A percentile compares a stretch with the other conserved stretches of the same genome.
Conservation (phyloP, 2,329 filamentous ascomycete genomes). For the Venturiaceae sp. region DNA sequence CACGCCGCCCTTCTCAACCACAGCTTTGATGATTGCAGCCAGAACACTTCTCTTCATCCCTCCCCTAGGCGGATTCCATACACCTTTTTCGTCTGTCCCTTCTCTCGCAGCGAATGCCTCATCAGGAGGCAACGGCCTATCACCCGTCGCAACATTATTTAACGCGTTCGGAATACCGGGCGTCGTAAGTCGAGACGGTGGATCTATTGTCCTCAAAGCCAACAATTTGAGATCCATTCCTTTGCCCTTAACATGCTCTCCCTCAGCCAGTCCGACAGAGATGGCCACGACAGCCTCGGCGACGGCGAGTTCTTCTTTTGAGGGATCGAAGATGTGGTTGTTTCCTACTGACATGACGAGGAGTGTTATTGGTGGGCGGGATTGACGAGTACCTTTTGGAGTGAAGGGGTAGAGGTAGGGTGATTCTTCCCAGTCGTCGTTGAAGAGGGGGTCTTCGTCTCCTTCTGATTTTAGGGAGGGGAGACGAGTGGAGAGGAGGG, state of each 20-base stretch:
- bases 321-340: conserved; percentile 91
- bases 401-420: conserved; percentile 62
- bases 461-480: conserved; percentile 78
- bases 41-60: conserved; percentile 70
- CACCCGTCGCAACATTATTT: conserved; percentile 34
- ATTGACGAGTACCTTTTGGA: conserved; percentile 13
- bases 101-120: conserved; percentile 39
- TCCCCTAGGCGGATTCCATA: conserved; percentile 80
- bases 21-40: conserved; percentile 64
- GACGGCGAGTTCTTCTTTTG: conserved; percentile 82
- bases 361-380: conserved; percentile 75
- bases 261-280: conserved; percentile 48
- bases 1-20: conserved; percentile 67
- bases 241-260: conserved; percentile 10
- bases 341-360: conserved; percentile 78
- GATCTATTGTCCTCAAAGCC: conserved; percentile 38
- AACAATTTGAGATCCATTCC: conserved; percentile 23
- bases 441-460: conserved; percentile 94
- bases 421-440: conserved; percentile 92
- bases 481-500: conserved; percentile 76
- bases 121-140: conserved; percentile 23
- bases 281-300: conserved; percentile 84
- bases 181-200: conserved; percentile 37
- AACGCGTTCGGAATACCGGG: conserved; percentile 38
- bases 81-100: conserved; percentile 51